Percentiles rank a stretch among this genome's conserved stretches.
Evolutionary conservation across 2,329 filamentous ascomycete genomes (phyloP).

Genomic region (Pseudohalonectria lignicola): DNA sequence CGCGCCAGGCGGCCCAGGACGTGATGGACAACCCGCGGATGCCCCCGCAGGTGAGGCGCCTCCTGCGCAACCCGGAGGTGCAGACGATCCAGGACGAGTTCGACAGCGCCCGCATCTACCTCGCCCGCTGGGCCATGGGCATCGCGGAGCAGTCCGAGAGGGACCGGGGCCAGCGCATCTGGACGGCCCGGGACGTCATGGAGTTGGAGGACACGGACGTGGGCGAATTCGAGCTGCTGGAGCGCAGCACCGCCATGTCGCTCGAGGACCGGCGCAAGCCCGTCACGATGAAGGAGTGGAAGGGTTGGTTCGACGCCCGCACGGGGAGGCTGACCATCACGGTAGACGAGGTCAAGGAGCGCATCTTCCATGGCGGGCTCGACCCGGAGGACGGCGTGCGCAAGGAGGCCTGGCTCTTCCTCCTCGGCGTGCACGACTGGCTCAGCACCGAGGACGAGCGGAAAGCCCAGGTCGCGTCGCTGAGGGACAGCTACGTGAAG

Average conservation of each 20-base stretch:
- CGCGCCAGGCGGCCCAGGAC: slow-evolving; percentile 80
- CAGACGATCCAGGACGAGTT: slow-evolving; percentile 95
- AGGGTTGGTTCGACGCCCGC: slow-evolving; percentile 69
- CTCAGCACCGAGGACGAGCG: slow-evolving; percentile 80
- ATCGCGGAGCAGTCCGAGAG: slow-evolving; percentile 94
- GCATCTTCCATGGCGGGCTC: slow-evolving; percentile 91
- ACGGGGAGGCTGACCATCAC: slow-evolving; percentile 71
- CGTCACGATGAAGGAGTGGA: slow-evolving; percentile 79
- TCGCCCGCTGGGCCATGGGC: slow-evolving; percentile 96
- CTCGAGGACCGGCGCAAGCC: slow-evolving; percentile 67
- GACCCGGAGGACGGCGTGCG: slow-evolving; percentile 82
- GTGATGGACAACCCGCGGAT: slow-evolving; percentile 84
- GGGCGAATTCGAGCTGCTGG: slow-evolving; percentile 89
- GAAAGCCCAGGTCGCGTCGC: slow-evolving; percentile 68
- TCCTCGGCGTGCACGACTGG: slow-evolving; percentile 90
- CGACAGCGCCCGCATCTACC: slow-evolving; percentile 86
- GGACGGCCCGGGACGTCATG: slow-evolving; percentile 85
- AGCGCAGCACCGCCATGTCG: slow-evolving; percentile 63
- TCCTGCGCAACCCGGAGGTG: slow-evolving; percentile 87
- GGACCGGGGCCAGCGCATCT: slow-evolving; percentile 76
- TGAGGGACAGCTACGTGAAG: slow-evolving; percentile 87
- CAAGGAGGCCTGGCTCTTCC: slow-evolving; percentile 93
- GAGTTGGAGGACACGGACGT: slow-evolving; percentile 92
- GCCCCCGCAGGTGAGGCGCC: slow-evolving; percentile 73
- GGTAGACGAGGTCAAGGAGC: slow-evolving; percentile 86